These are phyloP conservation scores for Colletotrichum sp. DNA, from an alignment of 2,329 filamentous ascomycete species.

Conservation along the genomic window DNA sequence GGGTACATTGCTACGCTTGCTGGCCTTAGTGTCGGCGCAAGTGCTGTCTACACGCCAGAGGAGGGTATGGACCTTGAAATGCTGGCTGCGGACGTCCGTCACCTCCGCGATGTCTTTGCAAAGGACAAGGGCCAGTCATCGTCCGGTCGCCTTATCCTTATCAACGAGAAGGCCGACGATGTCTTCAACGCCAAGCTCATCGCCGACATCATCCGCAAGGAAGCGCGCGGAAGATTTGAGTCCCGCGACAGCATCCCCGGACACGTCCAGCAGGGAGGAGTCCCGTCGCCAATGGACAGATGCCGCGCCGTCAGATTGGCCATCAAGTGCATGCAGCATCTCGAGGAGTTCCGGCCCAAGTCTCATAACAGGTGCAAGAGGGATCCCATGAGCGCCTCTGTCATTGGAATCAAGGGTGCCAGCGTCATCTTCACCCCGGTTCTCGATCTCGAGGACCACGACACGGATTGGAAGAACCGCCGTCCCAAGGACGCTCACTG, in stretches of 20 bases:
- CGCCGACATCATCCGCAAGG: conserved; percentile 93
- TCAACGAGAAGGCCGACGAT: conserved; percentile 91
- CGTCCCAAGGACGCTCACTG: conserved; percentile 87
- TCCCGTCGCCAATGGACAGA: conserved; percentile 94
- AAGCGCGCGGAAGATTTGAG: conserved; percentile 91
- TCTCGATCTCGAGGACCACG: conserved; percentile 78
- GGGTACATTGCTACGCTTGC: conserved; percentile 93
- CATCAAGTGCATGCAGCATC: conserved; percentile 91
- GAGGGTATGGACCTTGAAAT: conserved; percentile 94
- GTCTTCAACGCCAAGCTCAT: conserved; percentile 94
- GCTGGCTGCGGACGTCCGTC: conserved; percentile 87
- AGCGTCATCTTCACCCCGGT: conserved; percentile 88
- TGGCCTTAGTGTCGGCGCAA: conserved; percentile 88
- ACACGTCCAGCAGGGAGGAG: conserved; percentile 93
- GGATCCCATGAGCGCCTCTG: conserved; percentile 75
- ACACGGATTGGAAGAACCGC: conserved; percentile 93
- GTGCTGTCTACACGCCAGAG: conserved; percentile 95
- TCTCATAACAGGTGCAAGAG: conserved; percentile 70
- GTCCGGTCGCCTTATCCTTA: conserved; percentile 92
- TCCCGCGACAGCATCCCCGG: conserved; percentile 89
- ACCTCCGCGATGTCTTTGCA: conserved; percentile 84
- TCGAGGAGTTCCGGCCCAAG: conserved; percentile 77
- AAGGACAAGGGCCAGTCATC: conserved; percentile 87
- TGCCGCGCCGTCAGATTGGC: conserved; percentile 90
- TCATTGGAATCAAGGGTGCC: conserved; percentile 93